Percentiles rank a stretch among this genome's conserved stretches.
phyloP scores from a whole-genome alignment of 768 basidiomycete genomes.

The Kwoniella heveanensis region DNA sequence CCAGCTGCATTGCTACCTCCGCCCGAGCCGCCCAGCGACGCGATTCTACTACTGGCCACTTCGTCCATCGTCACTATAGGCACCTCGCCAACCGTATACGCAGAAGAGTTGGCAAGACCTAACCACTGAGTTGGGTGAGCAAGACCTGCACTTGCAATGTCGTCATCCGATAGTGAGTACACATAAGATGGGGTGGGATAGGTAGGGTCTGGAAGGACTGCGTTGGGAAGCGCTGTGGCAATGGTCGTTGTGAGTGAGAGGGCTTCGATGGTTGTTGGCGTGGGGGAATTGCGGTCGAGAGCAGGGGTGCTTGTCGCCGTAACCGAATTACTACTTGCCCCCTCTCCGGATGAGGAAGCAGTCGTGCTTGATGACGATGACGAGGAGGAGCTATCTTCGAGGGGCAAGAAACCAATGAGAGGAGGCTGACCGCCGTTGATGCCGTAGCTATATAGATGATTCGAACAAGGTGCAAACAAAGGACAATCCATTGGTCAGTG shows the following conservation, averaged over 20 bases:
- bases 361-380: not conserved
- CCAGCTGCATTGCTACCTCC: not conserved
- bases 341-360: conserved; percentile 3
- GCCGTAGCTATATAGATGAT: conserved; percentile 46
- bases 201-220: conserved; percentile 24
- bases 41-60: conserved; percentile 10
- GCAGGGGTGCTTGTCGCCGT: conserved; percentile 21
- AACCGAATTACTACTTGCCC: conserved; percentile 3
- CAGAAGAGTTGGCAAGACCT: conserved; percentile 29
- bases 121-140: conserved; percentile 18
- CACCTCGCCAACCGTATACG: conserved; percentile 26
- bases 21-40: conserved; percentile 9
- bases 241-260: conserved; percentile 29
- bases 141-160: conserved; percentile 8
- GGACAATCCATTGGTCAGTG: too few relatives aligned
- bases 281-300: conserved; percentile 23
- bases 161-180: conserved; percentile 9
- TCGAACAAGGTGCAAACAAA: too few relatives aligned
- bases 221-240: conserved; percentile 31
- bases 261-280: conserved; percentile 28
- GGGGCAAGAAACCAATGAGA: conserved; percentile 49
- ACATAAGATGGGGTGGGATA: conserved; percentile 29
- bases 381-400: conserved; percentile 13
- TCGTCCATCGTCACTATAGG: conserved; percentile 25
- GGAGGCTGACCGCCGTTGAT: conserved; percentile 49